Evolutionary conservation across 2,329 filamentous ascomycete genomes (phyloP), one percentile per base, ranked within the genome.

Genomic region (Paracorniculantispora psalliotae): DNA sequence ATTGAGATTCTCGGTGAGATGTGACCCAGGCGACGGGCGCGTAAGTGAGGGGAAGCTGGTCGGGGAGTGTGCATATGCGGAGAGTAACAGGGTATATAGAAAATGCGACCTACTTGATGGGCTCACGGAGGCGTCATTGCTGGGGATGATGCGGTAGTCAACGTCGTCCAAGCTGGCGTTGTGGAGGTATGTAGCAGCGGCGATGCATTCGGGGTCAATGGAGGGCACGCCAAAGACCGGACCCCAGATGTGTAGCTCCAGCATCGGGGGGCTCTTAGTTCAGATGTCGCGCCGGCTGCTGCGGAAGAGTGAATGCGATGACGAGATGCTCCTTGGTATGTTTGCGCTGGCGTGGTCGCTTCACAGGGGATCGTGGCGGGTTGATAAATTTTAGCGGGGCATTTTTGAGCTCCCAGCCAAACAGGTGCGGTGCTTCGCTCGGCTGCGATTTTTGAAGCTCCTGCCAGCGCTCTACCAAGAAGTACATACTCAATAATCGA

Each of bases 151-250:
- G 63, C 82, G 79, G 89, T 89, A 96, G 48, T 70, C 70, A 65
- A 82, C 75, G 5, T 13, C 17, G 50, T 78, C 74, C 59, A 83
- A 81, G 25, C 90, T 77, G 60, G 81, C 81, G 66, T 84, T 78
- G 61, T 84, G 82, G 59, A 96, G 80, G 71, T 92, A 92, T 56
- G 90, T 85, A 64, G 96, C 85, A 46, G 88, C 81, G 28, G 92
- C 92, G 61, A 96, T 84, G 70, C 92, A 97, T 77, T 96, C 90
- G 48, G 93, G 81, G 68, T 97, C 92, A 67, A 97, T 89, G 46
- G 94, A 97, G 15, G 93, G 88, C 47, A 97, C 83, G 43, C 86
- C 87, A 72, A 96, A 96, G 43, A 90, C 92, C 57, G 91, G 87
- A 52, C 92, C 92, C 88, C 92, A 96, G 68, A 96, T 83, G 75